Evolutionary conservation across 106 monocot species (phyloP).

Genomic region (Dioscorea alata): DNA sequence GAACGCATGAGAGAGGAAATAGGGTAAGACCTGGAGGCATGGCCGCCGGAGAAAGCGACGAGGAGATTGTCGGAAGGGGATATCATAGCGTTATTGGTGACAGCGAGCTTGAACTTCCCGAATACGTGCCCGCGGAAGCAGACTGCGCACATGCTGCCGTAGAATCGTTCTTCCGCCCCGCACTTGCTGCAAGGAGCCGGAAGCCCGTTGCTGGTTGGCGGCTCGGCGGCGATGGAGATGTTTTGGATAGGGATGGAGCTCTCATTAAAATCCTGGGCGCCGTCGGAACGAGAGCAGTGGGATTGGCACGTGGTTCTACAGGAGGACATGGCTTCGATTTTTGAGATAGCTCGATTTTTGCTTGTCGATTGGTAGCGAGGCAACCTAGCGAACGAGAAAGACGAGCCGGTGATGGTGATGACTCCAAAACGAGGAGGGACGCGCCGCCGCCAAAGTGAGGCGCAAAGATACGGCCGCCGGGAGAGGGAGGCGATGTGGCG

Average conservation of each 20-base stretch:
- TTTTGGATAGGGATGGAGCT: neutral
- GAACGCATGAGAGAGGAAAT: neutral
- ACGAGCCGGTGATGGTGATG: no score
- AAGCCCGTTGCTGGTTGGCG: neutral
- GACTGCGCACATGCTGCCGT: conserved; percentile 42
- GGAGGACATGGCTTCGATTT: conserved; percentile 10
- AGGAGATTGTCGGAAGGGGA: conserved; percentile 80
- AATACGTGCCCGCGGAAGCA: conserved; percentile 67
- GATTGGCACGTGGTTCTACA: conserved; percentile 8
- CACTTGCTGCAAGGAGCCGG: conserved; percentile 62
- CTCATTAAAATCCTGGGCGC: conserved; percentile 9
- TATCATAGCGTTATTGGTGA: conserved; percentile 91
- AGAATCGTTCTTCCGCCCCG: conserved; percentile 21
- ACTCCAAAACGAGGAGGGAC: no score
- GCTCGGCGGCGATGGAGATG: conserved; percentile 4
- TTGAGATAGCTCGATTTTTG: no score
- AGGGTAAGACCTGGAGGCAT: conserved; percentile 62
- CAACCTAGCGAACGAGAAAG: no score
- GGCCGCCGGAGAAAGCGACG: conserved; percentile 88
- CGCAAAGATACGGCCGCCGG: no score
- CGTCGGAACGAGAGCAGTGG: conserved; percentile 6
- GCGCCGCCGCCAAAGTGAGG: no score
- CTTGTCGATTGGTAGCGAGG: no score
- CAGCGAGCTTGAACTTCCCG: conserved; percentile 90
- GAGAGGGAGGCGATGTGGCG: no score